A percentile compares a stretch with the other conserved stretches of the same genome.
These are phyloP conservation scores for Colletotrichum gigasporum DNA, from an alignment of 2,329 filamentous ascomycete species.

Conservation along the genomic window DNA sequence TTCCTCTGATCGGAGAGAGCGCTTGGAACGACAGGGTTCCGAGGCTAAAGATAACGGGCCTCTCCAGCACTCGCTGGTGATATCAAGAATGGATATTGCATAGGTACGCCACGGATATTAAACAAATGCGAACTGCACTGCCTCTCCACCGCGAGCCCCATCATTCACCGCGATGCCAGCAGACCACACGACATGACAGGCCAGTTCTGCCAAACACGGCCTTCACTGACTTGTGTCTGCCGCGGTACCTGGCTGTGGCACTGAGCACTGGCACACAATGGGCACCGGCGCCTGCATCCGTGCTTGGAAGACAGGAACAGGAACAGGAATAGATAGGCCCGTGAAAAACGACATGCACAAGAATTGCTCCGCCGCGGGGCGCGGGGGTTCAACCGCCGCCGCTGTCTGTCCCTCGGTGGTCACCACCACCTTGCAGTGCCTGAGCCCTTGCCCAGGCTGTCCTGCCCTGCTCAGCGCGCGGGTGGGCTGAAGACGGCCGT, in stretches of 20 bases:
- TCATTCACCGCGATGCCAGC: conserved; percentile 8
- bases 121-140: conserved; percentile 22
- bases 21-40: conserved; percentile 13
- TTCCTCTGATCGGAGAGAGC: neutral
- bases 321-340: conserved; percentile 4
- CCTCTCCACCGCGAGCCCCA: conserved; percentile 18
- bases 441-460: neutral
- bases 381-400: conserved; percentile 14
- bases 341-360: conserved; percentile 8
- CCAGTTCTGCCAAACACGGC: conserved; percentile 3
- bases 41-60: conserved; percentile 17
- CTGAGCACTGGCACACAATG: conserved; percentile 14
- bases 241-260: conserved; percentile 9
- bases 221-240: conserved; percentile 20
- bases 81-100: conserved; percentile 16
- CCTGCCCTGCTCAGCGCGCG: conserved; percentile 1
- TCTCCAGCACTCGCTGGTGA: conserved; percentile 7
- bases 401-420: neutral
- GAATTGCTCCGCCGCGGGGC: conserved; percentile 13
- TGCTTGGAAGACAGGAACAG: conserved; percentile 21
- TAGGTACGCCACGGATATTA: conserved; percentile 18
- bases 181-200: conserved; percentile 1
- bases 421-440: neutral
- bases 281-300: conserved; percentile 16
- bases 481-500: conserved; percentile 19